Evolutionary conservation across 2,329 filamentous ascomycete genomes (phyloP), one percentile per base, ranked within the genome.

Genomic region (Hypoxylon sp.): DNA sequence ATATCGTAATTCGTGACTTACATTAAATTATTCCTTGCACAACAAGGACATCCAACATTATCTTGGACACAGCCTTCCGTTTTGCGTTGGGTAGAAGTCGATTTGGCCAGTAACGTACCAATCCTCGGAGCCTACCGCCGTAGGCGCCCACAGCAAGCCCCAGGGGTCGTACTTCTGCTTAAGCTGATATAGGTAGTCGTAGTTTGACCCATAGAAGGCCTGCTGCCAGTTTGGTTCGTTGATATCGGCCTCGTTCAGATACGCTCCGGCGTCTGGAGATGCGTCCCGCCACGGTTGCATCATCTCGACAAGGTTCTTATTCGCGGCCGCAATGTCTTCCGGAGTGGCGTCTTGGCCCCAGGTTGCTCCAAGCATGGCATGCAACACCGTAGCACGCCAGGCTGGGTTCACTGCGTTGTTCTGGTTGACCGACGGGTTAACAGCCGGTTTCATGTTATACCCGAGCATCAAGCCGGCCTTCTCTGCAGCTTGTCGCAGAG

Each of bases 201-300:
- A 85, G 61, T 83, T 84, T 4, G 52, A 67, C 6, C 83, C 84
- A 68, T 79, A 85, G 72, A 85, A 85, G 1, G 70, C 74, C 22
- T 80, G 65, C 68, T 83, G 74, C 66, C 77, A 85, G 62, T 82
- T 70, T 0, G 77, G 78, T 69, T 85, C 77, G 54, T 78, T 76
- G 52, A 82, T 82, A 71, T 85, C 81, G 0, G 79, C 82, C 75
- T 88, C 85, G 62, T 84, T 85, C 72, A 83, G 73, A 64, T 85
- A 85, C 1, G 80, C 76, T 2, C 82, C 82, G 2, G 73, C 72
- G 0, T 75, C 77, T 2, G 81, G 81, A 11, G 71, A 67, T 1
- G 56, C 68, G 6, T 65, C 65, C 22, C 67, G 61, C 68, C 68
- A 70, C 14, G 68, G 59, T 30, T 68, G 68, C 65, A 70, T 65